A percentile compares a stretch with the other conserved stretches of the same genome.
Evolutionary conservation across 805 yeast species (phyloP).

Genomic region (Metschnikowia aberdeeniae): DNA sequence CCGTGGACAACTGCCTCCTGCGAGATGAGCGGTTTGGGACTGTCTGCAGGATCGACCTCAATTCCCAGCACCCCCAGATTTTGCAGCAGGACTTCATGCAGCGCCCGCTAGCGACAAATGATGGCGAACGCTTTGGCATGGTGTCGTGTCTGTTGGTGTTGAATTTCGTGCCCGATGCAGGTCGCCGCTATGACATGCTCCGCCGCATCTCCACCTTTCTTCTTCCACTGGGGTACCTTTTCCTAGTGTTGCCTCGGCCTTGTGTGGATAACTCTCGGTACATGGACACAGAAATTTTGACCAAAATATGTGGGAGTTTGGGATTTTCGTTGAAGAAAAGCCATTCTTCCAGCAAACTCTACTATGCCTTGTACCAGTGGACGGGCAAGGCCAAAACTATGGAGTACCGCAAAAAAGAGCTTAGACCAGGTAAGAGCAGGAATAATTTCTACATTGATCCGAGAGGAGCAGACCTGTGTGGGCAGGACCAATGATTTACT

Average conservation of each 20-base stretch:
- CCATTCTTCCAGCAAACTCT: conserved; percentile 66
- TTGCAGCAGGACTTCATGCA: conserved; percentile 81
- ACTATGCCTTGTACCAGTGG: conserved; percentile 66
- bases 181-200: conserved; percentile 75
- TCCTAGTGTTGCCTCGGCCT: conserved; percentile 84
- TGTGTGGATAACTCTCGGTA: conserved; percentile 83
- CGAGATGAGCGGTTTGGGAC: conserved; percentile 48
- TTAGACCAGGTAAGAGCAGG: conserved; percentile 53
- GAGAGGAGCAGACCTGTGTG: background rate
- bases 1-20: conserved; percentile 64
- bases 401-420: conserved; percentile 38
- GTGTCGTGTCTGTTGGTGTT: conserved; percentile 83
- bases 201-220: conserved; percentile 55
- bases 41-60: conserved; percentile 68
- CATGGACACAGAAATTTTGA: conserved; percentile 43
- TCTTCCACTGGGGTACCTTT: conserved; percentile 41
- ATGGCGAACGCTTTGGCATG: conserved; percentile 51
- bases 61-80: conserved; percentile 73
- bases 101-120: conserved; percentile 52
- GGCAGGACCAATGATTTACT: too few relatives aligned
- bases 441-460: conserved; percentile 64
- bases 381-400: conserved; percentile 20
- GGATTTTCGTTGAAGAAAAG: conserved; percentile 51
- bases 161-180: conserved; percentile 78
- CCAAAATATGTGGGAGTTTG: conserved; percentile 47